Percentiles rank a stretch among this genome's conserved stretches.
phyloP scores from a whole-genome alignment of 805 yeast genomes.

The Candida berthetii region DNA sequence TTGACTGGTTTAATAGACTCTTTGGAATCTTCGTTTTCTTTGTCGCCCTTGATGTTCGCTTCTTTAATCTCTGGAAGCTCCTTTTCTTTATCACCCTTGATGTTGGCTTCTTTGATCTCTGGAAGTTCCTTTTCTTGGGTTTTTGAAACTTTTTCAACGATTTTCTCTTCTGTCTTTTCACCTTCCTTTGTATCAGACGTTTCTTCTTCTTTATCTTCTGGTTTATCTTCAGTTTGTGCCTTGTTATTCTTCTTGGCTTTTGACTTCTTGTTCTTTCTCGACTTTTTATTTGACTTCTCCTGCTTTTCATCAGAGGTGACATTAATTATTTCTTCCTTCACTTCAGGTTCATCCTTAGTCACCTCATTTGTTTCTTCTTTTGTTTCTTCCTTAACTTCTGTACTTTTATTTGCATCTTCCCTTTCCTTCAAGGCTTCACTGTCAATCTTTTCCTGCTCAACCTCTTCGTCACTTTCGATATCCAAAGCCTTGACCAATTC shows the following conservation, averaged over 20 bases:
- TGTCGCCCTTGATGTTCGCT: neutral
- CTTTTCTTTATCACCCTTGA: neutral
- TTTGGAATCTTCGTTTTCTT: neutral
- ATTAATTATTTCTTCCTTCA: neutral
- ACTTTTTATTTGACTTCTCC: neutral
- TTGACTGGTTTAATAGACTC: no score
- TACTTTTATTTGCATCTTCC: neutral
- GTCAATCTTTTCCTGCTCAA: neutral
- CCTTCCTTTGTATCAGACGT: neutral
- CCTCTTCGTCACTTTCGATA: constrained; percentile 12
- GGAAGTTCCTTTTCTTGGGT: neutral
- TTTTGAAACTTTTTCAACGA: neutral
- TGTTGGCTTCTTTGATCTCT: neutral
- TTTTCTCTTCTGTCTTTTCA: no score
- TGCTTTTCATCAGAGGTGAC: no score
- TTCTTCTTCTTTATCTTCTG: neutral
- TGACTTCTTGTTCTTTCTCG: neutral
- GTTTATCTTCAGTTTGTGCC: neutral
- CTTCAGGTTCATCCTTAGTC: neutral
- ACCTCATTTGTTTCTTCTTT: neutral
- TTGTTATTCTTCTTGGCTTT: neutral
- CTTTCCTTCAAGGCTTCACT: neutral
- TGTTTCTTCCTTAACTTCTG: neutral
- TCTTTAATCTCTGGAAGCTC: neutral
- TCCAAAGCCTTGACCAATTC: constrained; percentile 7